Base-by-base conservation (phyloP, 2,329 filamentous ascomycete genomes). In the Fusarium dlaminii region DNA sequence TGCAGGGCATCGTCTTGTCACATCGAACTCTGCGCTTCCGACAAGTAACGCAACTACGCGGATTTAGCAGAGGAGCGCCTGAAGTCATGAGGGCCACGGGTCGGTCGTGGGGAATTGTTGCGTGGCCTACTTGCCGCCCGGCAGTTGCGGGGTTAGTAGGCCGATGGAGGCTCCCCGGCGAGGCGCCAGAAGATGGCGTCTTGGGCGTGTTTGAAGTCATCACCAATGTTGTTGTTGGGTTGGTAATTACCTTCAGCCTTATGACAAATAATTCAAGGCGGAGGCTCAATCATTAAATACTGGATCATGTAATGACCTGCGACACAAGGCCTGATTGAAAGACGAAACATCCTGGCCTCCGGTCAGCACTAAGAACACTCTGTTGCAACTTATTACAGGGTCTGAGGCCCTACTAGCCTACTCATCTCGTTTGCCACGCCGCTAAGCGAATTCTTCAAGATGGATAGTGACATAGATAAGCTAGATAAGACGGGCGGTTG, bases 1-100 rank as follows among this genome's bases (percentile, higher is more conserved):
- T 72, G 80, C 92, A 94, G 18, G 92, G 91, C 85, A 93, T 90
- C 74, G 88, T 87, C 84, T 94, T 94, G 83, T 94, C 92, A 85
- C 93, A 94, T 76, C 92, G 92, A 54, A 94, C 92, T 81, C 93
- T 92, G 65, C 90, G 84, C 45, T 85, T 83, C 22, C 85, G 82
- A 70, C 85, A 87, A 27, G 84, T 86, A 17, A 87, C 84, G 70
- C 85, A 87, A 58, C 85, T 86, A 39, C 85, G 82, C 22, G 85
- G 85, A 67, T 86, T 87, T 42, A 86, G 63, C 37, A 80, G 52
- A 79, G 30, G 81, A 78, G 37, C 72, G 37, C 54, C 78, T 68
- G 57, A 79, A 61, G 71, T 78, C 75, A 59, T 73, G 29, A 75
- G 45, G 6, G 72, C 72, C 22, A 74, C 72, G 6, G 72, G 72